phyloP scores from a whole-genome alignment of 192 early-diverging fungal genomes.

The Podila verticillata region DNA sequence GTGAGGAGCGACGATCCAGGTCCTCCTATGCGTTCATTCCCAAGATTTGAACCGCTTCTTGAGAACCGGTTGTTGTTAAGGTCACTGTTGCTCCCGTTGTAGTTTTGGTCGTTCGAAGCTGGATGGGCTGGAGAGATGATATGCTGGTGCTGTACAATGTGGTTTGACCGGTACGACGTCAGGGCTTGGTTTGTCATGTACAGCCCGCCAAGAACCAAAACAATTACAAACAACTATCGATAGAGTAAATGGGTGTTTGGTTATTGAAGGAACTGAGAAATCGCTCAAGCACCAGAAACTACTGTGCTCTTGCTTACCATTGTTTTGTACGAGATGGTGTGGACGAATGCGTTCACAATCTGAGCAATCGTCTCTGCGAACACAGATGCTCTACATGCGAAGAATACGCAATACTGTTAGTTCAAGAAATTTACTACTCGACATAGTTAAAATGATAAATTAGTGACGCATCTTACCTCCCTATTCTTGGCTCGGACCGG shows the following conservation, averaged over 20 bases:
- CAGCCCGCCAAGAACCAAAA: slow-evolving; percentile 33
- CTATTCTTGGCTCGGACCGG: slow-evolving; percentile 66
- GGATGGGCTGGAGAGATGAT: neutral
- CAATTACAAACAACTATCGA: slow-evolving; percentile 24
- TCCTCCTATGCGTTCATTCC: no score
- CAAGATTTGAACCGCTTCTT: no score
- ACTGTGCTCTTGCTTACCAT: slow-evolving; percentile 58
- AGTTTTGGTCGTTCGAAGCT: neutral
- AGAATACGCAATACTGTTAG: neutral
- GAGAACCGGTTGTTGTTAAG: no score
- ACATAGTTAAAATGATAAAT: neutral
- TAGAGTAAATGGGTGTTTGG: neutral
- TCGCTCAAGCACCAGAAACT: neutral
- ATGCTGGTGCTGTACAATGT: slow-evolving; percentile 34
- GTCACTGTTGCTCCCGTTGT: neutral
- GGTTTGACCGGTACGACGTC: slow-evolving; percentile 28
- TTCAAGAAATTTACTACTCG: neutral
- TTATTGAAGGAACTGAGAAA: neutral
- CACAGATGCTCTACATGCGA: slow-evolving; percentile 67
- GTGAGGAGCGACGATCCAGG: no score
- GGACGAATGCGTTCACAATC: slow-evolving; percentile 84
- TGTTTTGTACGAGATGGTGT: slow-evolving; percentile 88
- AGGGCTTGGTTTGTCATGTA: slow-evolving; percentile 36
- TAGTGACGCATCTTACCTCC: slow-evolving; percentile 48
- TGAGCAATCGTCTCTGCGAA: slow-evolving; percentile 86